Base-by-base conservation (phyloP, 805 yeast genomes). In the Saccharomycopsis javanensis region DNA sequence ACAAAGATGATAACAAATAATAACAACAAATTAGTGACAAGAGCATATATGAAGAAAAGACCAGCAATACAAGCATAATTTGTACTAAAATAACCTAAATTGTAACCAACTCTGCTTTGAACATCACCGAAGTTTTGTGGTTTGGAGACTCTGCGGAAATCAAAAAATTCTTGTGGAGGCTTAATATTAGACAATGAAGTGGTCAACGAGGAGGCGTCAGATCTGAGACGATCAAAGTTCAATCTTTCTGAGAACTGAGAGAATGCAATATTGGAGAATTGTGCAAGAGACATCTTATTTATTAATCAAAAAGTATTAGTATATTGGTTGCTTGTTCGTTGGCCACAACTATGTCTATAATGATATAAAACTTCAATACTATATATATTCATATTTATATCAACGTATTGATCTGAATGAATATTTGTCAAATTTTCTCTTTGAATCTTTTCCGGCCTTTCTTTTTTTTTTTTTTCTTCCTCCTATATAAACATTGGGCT, bases 151-250 rank as follows among this genome's bases (percentile, higher is more conserved):
- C 96, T 84, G 71, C 90, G 86, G 67, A 87, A 72, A 69, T 94
- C 97, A 67, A 94, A 88, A 69, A 94, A 94, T 69, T 94, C 99
- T 71, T 86, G 94, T 46, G 95, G 91, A 37, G 97, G 88, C 67
- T 87, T 85, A 60, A 94, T 71, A 65, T 86, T 80, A 52, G 94
- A 72, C 61, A 90, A 75, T 61, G 83, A 80, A 38, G 77, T 66
- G 67, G 85, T 88, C 53, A 92, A 64, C 2, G 82, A 64, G 31
- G 71, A 72, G 23, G 81, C 71, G 62, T 80, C 84, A 46, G 67
- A 75, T 60, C 72, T 73, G 27, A 79, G 62, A 62, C 76, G 73
- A 16, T 79, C 87, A 25, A 79, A 59, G 63, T 73, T 79, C 61
- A 82, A 65, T 57, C 76, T 68, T 51, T 81, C 83, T 35, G 78